These are phyloP conservation scores for Lichtheimia ramosa DNA, from an alignment of 371 early-diverging fungal genomes.

Conservation along the genomic window DNA sequence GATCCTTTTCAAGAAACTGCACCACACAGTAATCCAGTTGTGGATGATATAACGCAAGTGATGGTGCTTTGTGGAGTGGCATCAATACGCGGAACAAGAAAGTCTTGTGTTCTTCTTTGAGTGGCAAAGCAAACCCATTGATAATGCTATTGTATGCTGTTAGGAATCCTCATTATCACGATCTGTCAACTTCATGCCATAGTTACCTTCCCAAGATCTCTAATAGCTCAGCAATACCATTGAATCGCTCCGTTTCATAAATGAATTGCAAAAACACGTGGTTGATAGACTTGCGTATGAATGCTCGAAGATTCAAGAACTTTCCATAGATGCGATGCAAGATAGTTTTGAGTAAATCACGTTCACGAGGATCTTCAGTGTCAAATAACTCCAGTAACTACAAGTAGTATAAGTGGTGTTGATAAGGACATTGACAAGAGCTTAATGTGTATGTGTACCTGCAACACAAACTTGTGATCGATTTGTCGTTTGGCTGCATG, in stretches of 20 bases:
- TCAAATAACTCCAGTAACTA: conserved; percentile 93
- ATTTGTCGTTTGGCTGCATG: conserved; percentile 67
- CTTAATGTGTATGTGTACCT: conserved; percentile 41
- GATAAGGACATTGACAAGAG: no score
- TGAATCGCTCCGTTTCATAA: conserved; percentile 94
- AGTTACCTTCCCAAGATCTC: conserved; percentile 91
- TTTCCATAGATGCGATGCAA: conserved; percentile 97
- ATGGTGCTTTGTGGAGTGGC: conserved; percentile 92
- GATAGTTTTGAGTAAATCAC: conserved; percentile 96
- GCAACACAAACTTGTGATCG: conserved; percentile 35
- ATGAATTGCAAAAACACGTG: conserved; percentile 96
- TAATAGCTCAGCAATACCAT: conserved; percentile 95
- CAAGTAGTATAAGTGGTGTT: no score
- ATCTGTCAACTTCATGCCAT: background rate
- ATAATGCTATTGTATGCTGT: conserved; percentile 73
- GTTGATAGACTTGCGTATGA: conserved; percentile 94
- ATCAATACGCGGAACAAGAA: conserved; percentile 91
- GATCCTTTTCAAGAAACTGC: conserved; percentile 96
- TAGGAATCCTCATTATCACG: background rate
- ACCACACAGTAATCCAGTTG: conserved; percentile 97
- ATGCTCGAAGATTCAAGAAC: conserved; percentile 91
- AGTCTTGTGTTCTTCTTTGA: conserved; percentile 96
- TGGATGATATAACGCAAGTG: conserved; percentile 88
- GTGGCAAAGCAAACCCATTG: conserved; percentile 96
- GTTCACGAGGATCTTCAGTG: conserved; percentile 96